Base-by-base conservation (phyloP, 148 eudicot species). In the Fagopyrum tataricum region DNA sequence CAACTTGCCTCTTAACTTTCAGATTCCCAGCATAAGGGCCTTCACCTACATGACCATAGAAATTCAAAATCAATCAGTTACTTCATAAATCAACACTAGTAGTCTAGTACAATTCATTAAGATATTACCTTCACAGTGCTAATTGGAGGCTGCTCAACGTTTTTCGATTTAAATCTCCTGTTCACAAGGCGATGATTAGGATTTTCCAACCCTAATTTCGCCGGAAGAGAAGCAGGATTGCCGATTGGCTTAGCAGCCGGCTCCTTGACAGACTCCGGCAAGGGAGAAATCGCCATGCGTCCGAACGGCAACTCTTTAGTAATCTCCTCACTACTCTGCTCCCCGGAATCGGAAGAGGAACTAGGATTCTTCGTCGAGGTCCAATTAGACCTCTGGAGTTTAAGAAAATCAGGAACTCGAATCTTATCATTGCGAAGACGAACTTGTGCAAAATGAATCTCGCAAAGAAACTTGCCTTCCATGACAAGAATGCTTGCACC, bases 131-230 rank as follows among this genome's bases (percentile, higher is more conserved):
- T 91, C 85, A 85, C 44, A 72, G 94, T 70, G 62, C 87, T 72
- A 61, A 96, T 78, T 10, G 96, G 96, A 49, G 87, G 66, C 4
- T 89, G 91, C 76, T 90, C 91, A 14, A 89, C 82, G 69, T 96
- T 96, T 70, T 96, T 96, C 2, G 99, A 96, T 53, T 96, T 82
- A 76, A 92, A 92, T 68, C 81, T 67, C 79, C 96, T 81, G 66
- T 59, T 75, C 17, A 76, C 71, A 2, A 78, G 31, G 4, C 49
- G 72, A 42, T 79, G 62, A 71, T 75, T 79, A 31, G 79, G 58
- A 26, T 72, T 78, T 11, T 70, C 70, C 2, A 71, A 76, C 49
- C 99, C 99, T 12, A 96, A 59, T 79, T 92, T 96, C 51, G 87
- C 85, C 78, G 85, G 83, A 62, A 84, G 79, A 74, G 74, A 74